Conservation (phyloP, 2,329 filamentous ascomycete genomes). For the Epichloe gansuensis region DNA sequence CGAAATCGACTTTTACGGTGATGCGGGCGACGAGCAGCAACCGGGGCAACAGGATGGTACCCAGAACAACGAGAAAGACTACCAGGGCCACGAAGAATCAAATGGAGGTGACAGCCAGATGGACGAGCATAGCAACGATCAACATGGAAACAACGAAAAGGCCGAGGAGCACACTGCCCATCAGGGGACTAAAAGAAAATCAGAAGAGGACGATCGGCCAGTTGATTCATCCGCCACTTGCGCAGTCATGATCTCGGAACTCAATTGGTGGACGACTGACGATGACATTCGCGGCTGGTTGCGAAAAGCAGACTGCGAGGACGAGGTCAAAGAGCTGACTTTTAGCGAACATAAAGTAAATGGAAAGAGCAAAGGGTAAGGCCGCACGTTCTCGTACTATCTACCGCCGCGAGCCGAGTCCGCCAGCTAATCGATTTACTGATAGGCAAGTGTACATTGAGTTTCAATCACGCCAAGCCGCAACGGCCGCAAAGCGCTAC, state of each 20-base stretch:
- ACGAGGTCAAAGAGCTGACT: conserved; percentile 80
- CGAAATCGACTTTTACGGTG: conserved; percentile 61
- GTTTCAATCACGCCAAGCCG: conserved; percentile 69
- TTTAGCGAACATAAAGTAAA: conserved; percentile 99
- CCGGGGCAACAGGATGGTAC: conserved; percentile 19
- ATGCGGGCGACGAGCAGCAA: conserved; percentile 36
- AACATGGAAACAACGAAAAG: conserved; percentile 16
- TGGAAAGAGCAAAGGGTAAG: conserved; percentile 94
- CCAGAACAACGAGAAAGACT: conserved; percentile 20
- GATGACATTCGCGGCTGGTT: conserved; percentile 88
- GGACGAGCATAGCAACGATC: conserved; percentile 13
- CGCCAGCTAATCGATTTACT: not conserved
- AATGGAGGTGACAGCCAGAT: conserved; percentile 26
- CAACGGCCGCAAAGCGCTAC: conserved; percentile 70
- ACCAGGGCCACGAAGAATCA: conserved; percentile 18
- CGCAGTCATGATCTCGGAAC: conserved; percentile 74
- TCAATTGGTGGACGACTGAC: conserved; percentile 95
- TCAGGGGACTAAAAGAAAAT: conserved; percentile 48
- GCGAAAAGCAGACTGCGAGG: conserved; percentile 64
- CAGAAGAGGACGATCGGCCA: conserved; percentile 43
- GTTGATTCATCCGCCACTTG: conserved; percentile 48
- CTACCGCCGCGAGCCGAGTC: not conserved
- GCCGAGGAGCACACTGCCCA: conserved; percentile 12
- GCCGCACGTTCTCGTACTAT: conserved; percentile 4
- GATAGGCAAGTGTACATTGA: conserved; percentile 67